A percentile compares a stretch with the other conserved stretches of the same genome.
phyloP scores from a whole-genome alignment of 495 filamentous ascomycete species.

The Geoglossum glabrum region DNA sequence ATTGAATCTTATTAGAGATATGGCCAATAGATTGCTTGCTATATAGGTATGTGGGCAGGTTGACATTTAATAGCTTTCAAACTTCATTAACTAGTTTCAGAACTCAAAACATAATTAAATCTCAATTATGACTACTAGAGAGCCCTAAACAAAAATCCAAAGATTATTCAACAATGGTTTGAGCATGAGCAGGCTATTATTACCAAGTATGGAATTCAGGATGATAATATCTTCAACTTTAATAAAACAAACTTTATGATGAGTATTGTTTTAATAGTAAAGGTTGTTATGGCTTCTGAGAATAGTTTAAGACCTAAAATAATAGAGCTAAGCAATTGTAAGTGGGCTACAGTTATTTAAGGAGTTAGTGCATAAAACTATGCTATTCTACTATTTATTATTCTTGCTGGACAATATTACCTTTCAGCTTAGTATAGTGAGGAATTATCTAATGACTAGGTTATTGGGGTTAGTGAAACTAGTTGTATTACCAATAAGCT shows the following conservation, averaged over 20 bases:
- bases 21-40: neutral
- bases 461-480: neutral
- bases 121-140: too few species aligned
- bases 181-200: neutral
- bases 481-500: neutral
- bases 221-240: constrained; percentile 7
- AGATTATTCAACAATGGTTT: neutral
- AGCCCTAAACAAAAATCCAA: too few species aligned
- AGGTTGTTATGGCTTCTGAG: neutral
- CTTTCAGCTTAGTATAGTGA: neutral
- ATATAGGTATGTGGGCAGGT: neutral
- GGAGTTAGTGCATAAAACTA: neutral
- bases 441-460: neutral
- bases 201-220: constrained; percentile 1
- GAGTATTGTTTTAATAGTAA: neutral
- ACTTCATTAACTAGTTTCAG: neutral
- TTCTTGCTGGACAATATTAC: neutral
- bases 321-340: neutral
- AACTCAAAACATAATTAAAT: too few species aligned
- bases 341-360: neutral
- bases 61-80: neutral
- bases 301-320: neutral
- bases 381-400: neutral
- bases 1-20: neutral
- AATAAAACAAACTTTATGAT: constrained; percentile 6